Base-by-base conservation (phyloP, 2,329 filamentous ascomycete genomes). In the Fusarium nygamai region DNA sequence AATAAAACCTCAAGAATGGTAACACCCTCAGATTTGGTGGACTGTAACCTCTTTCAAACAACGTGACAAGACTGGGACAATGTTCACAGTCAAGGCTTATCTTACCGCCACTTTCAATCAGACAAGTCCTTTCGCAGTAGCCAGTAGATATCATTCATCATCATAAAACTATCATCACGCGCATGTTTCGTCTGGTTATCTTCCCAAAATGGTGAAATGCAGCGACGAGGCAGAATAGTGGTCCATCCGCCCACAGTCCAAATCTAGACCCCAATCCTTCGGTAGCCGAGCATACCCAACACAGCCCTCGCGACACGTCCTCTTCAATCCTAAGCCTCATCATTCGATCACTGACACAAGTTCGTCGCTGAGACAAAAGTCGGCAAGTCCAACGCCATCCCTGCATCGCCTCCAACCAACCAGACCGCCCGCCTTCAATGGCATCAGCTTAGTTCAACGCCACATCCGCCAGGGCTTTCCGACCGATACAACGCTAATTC, bases 91-190 rank as follows among this genome's bases (percentile, higher is more conserved):
- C 17, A 7, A 22, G 2, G 3, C 39, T n/a, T 7, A 13, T n/a
- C 24, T 9, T n/a, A 12, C 27, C 20, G 7, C 14, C 34, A 9
- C 31, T 4, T 20, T 6, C 31, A 34, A 8, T 9, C 16, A 24
- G 3, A 8, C 3, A 34, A 10, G 0, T 8, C 11, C 19, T 13
- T n/a, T 12, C 34, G 3, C 14, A 13, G 8, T 10, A 39, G 24
- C 31, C 31, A 34, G 9, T 16, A 8, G 8, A 34, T 16, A 11
- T 24, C 34, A 0, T 24, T 20, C 16, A 20, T 20, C 17, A 6
- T 10, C 6, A 14, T 11, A 7, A 22, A 6, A 16, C 6, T 3
- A n/a, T 19, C 24, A 56, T 29, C 24, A 14, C 11, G 10, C 19
- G 34, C 4, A 29, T 27, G 6, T 10, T n/a, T 29, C 20, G 17